Conservation (phyloP, 1,139 yeast genomes). For the Saccharomycopsis crataegensis region DNA sequence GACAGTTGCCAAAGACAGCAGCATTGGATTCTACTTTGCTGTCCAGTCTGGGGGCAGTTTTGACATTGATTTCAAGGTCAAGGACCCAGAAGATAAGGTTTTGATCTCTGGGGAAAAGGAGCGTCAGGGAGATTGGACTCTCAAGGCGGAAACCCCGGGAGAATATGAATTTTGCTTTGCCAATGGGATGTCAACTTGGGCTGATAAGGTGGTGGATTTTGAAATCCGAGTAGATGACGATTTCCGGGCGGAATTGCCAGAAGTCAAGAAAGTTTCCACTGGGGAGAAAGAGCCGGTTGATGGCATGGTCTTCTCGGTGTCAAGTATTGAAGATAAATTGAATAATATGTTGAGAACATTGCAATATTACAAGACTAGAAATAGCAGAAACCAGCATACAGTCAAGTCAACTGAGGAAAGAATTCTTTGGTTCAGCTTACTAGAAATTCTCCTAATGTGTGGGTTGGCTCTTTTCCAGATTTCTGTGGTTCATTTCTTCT, state of each 20-base stretch:
- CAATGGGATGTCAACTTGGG: constrained; percentile 79
- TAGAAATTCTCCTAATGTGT: constrained; percentile 75
- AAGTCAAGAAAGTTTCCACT: constrained; percentile 26
- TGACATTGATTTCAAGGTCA: constrained; percentile 73
- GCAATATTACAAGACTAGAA: constrained; percentile 87
- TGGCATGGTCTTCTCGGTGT: constrained; percentile 51
- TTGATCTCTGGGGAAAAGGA: constrained; percentile 56
- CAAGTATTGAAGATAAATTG: constrained; percentile 60
- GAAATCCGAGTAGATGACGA: constrained; percentile 56
- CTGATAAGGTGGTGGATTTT: constrained; percentile 84
- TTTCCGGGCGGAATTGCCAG: constrained; percentile 62
- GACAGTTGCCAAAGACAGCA: constrained; percentile 56
- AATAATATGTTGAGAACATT: constrained; percentile 56
- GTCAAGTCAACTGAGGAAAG: constrained; percentile 85
- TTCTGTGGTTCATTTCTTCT: constrained; percentile 75
- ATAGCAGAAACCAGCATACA: constrained; percentile 84
- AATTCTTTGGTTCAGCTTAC: constrained; percentile 74
- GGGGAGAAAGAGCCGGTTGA: constrained; percentile 39
- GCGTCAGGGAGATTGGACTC: constrained; percentile 80
- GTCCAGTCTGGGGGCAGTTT: constrained; percentile 88
- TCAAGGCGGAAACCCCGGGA: constrained; percentile 63
- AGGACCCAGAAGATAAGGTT: constrained; percentile 56
- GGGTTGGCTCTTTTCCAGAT: constrained; percentile 85
- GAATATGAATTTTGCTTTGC: constrained; percentile 92
- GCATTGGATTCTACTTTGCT: constrained; percentile 78